These are phyloP conservation scores for Hyaloscypha finlandica DNA, from an alignment of 495 filamentous ascomycete genomes.

Conservation along the genomic window DNA sequence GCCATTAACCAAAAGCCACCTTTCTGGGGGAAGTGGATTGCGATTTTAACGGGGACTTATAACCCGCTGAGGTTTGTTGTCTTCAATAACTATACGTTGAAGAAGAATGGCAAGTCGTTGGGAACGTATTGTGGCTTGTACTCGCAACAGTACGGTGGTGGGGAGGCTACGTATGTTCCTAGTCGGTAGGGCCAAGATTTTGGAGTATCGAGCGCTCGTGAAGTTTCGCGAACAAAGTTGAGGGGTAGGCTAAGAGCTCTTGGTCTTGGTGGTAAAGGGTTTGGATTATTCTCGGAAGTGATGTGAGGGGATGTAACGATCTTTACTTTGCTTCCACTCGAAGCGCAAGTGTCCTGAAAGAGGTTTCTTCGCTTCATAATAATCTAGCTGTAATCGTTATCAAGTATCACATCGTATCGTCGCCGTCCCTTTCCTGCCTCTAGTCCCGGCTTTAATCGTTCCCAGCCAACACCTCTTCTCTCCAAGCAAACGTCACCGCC, in stretches of 20 bases:
- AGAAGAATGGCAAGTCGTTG: slow-evolving; percentile 38
- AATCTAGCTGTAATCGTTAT: too few relatives aligned
- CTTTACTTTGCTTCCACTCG: too few relatives aligned
- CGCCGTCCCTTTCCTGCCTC: too few relatives aligned
- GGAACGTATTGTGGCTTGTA: slow-evolving; percentile 36
- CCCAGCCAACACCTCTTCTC: slow-evolving; percentile 33
- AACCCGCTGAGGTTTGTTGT: slow-evolving; percentile 43
- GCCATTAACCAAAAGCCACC: slow-evolving; percentile 7
- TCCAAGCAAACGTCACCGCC: slow-evolving; percentile 36
- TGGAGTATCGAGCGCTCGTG: slow-evolving; percentile 22
- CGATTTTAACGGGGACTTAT: slow-evolving; percentile 29
- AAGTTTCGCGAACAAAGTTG: neutral
- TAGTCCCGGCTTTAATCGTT: neutral
- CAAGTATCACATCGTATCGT: too few relatives aligned
- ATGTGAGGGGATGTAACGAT: too few relatives aligned
- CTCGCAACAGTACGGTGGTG: slow-evolving; percentile 25
- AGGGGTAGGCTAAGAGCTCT: neutral
- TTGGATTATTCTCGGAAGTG: too few relatives aligned
- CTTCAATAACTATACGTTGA: slow-evolving; percentile 50
- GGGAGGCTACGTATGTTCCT: slow-evolving; percentile 32
- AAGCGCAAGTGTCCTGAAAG: too few relatives aligned
- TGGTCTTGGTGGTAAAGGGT: neutral
- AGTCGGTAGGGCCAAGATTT: slow-evolving; percentile 9
- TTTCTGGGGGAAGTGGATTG: neutral
- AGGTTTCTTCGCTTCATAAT: too few relatives aligned